phyloP scores from a whole-genome alignment of 2,329 filamentous ascomycete species.

The Trichoderma endophyticum region DNA sequence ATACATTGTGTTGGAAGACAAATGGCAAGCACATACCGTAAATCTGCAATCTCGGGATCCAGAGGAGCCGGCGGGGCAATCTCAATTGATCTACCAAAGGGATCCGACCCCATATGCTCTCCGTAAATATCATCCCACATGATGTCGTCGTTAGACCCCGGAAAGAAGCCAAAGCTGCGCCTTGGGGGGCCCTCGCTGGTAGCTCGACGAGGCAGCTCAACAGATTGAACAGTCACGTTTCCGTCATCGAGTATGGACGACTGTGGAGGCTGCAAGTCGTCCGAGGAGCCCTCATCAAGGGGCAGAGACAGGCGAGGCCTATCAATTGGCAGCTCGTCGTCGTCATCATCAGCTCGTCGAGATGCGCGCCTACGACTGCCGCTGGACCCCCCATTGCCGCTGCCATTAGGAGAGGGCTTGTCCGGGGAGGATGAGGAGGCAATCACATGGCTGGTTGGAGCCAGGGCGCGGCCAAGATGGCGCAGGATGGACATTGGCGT shows the following conservation, averaged over 20 bases:
- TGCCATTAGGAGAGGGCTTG: slow-evolving; percentile 30
- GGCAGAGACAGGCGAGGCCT: slow-evolving; percentile 56
- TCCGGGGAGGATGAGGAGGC: slow-evolving; percentile 44
- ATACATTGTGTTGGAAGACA: slow-evolving; percentile 24
- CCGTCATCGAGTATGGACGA: slow-evolving; percentile 56
- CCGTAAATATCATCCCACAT: neutral
- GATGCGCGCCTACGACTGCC: slow-evolving; percentile 30
- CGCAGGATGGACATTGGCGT: slow-evolving; percentile 53
- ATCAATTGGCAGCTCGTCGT: slow-evolving; percentile 49
- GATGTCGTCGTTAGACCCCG: slow-evolving; percentile 33
- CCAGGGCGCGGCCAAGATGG: slow-evolving; percentile 53
- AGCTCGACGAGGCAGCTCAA: slow-evolving; percentile 57
- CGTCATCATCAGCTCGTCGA: slow-evolving; percentile 36
- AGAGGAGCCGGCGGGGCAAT: neutral
- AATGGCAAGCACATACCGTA: slow-evolving; percentile 37
- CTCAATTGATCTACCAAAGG: neutral
- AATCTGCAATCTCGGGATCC: slow-evolving; percentile 34
- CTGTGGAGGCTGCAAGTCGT: slow-evolving; percentile 51
- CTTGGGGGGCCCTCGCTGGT: slow-evolving; percentile 45
- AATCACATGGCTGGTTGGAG: slow-evolving; percentile 45
- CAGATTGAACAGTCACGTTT: slow-evolving; percentile 56
- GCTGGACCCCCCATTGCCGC: slow-evolving; percentile 24
- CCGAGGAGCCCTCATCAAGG: slow-evolving; percentile 50
- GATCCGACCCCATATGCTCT: neutral
- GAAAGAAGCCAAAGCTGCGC: slow-evolving; percentile 50